Base-by-base conservation (phyloP, 23 red algal genomes). In the Gracilaria caudata region DNA sequence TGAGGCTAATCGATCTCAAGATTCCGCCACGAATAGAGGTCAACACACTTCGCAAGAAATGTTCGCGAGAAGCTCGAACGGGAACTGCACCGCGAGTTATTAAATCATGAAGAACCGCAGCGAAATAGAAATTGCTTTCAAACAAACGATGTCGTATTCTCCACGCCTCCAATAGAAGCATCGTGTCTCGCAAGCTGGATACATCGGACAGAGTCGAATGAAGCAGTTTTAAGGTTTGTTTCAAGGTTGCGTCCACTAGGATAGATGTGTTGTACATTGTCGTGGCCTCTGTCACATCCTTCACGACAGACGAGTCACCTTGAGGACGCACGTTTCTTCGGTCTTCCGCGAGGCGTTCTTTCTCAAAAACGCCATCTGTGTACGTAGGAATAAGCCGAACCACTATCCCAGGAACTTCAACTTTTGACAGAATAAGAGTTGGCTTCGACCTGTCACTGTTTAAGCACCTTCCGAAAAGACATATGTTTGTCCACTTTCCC, bases 381-480 rank as follows among this genome's bases (percentile, higher is more conserved):
- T 82, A 82, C 2, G 87, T 76, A 5, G 87, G 87, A 26, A 91
- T 54, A 51, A 91, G 55, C 29, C 87, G 87, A 63, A 91, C 51
- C 10, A 16, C 33, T 44, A 81, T 28, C 29, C 66, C 63, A 65
- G 76, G 57, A 23, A 40, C 0, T n/a, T 74, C 87, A 16, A 77
- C 85, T 24, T 35, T 53, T 34, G 55, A 56, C 32, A 91, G 37
- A 14, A 21, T 61, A 10, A 91, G 39, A 46, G 71, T 45, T 21
- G 87, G 87, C 49, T 91, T 81, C 19, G 11, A 20, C 19, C 45
- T 66, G 54, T 91, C 78, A 24, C 63, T 24, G 38, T 71, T 75
- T 2, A 91, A 68, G 43, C 43, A 79, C 20, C 30, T 75, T 54
- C 43, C 68, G 20, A 66, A 38, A 29, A 89, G 55, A 43, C 64